Evolutionary conservation across 495 filamentous ascomycete genomes (phyloP).

Genomic region (Sphaerosporella brunnea): DNA sequence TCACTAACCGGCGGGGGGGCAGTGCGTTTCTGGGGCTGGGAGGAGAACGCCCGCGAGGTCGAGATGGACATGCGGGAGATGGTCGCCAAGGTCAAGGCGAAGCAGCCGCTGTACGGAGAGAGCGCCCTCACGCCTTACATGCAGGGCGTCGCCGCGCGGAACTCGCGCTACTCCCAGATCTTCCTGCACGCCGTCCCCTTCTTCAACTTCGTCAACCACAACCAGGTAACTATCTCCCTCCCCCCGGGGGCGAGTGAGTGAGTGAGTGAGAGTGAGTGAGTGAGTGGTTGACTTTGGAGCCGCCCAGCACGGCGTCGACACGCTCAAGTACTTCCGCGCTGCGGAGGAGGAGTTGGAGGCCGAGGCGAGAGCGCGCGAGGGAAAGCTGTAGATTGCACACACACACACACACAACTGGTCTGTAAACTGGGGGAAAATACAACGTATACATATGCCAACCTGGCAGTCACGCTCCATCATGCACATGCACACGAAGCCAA

Average conservation of each 20-base stretch:
- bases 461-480: no score
- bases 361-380: slow-evolving; percentile 30
- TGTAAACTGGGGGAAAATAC: no score
- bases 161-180: slow-evolving; percentile 74
- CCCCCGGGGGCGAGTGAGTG: no score
- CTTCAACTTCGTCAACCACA: slow-evolving; percentile 97
- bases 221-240: slow-evolving; percentile 37
- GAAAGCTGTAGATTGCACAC: background rate
- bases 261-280: background rate
- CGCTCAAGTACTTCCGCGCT: slow-evolving; percentile 91
- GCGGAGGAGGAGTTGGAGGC: slow-evolving; percentile 88
- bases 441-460: no score
- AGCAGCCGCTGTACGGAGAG: slow-evolving; percentile 76
- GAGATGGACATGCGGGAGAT: slow-evolving; percentile 98
- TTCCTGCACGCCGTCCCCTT: slow-evolving; percentile 73
- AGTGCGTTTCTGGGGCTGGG: slow-evolving; percentile 88
- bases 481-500: no score
- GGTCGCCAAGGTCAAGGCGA: slow-evolving; percentile 82
- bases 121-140: slow-evolving; percentile 63
- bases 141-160: slow-evolving; percentile 82
- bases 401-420: no score
- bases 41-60: slow-evolving; percentile 75
- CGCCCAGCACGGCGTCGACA: slow-evolving; percentile 78
- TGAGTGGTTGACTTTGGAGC: background rate
- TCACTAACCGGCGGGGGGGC: no score